Evolutionary conservation across 2,329 filamentous ascomycete genomes (phyloP).

Genomic region (Colletotrichum abscissum): DNA sequence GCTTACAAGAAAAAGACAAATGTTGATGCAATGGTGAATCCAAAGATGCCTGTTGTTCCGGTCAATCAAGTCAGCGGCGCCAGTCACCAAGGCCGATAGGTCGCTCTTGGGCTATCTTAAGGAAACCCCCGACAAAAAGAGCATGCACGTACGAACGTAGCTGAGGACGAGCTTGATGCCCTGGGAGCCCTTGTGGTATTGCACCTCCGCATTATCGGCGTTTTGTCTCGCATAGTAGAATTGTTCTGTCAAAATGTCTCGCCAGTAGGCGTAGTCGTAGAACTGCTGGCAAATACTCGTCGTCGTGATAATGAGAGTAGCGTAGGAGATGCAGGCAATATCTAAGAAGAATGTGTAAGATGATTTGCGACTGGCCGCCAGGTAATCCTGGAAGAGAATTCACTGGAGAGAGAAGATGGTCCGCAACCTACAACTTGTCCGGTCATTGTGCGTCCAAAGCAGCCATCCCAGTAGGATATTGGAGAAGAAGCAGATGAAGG

Average conservation of each 20-base stretch:
- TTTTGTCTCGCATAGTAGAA: constrained; percentile 28
- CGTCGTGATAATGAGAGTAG: constrained; percentile 21
- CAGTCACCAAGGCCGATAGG: not conserved
- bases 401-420: not conserved
- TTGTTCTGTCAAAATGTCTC: constrained; percentile 26
- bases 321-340: constrained; percentile 28
- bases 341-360: constrained; percentile 2
- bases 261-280: constrained; percentile 24
- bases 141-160: constrained; percentile 20
- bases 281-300: constrained; percentile 30
- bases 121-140: not conserved
- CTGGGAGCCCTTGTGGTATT: constrained; percentile 24
- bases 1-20: constrained; percentile 34
- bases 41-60: constrained; percentile 12
- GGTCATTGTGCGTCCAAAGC: constrained; percentile 31
- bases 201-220: constrained; percentile 26
- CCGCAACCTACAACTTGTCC: constrained; percentile 25
- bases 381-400: not conserved
- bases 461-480: constrained; percentile 28
- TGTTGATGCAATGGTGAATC: constrained; percentile 24
- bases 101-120: not conserved
- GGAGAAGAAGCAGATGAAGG: constrained; percentile 27
- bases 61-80: no score
- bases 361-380: no score
- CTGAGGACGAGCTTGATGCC: constrained; percentile 28